Percentiles rank a stretch among this genome's conserved stretches.
These are phyloP conservation scores for Priceomyces haplophilus DNA, from an alignment of 805 yeast species.

Conservation along the genomic window DNA sequence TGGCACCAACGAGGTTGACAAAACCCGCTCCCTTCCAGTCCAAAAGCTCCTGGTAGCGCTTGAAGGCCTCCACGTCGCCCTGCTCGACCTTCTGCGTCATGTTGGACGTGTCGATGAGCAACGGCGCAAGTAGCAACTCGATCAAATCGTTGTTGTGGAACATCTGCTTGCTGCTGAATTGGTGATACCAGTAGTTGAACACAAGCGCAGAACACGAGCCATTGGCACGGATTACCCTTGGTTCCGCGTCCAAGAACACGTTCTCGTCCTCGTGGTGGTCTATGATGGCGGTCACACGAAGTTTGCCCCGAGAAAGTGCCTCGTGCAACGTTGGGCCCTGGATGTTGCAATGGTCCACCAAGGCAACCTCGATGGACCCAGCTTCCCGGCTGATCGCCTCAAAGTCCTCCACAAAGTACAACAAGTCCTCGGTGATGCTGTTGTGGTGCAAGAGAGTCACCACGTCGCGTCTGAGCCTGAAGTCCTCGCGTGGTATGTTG, in stretches of 20 bases:
- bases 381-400: constrained; percentile 12
- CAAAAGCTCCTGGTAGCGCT: constrained; percentile 30
- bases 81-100: constrained; percentile 60
- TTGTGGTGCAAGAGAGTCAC: constrained; percentile 47
- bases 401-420: constrained; percentile 71
- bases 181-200: constrained; percentile 53
- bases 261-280: constrained; percentile 87
- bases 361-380: constrained; percentile 40
- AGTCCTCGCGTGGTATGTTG: constrained; percentile 66
- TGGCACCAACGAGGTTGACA: not conserved
- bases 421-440: constrained; percentile 43
- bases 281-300: constrained; percentile 50
- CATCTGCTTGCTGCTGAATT: constrained; percentile 13
- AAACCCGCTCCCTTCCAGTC: not conserved
- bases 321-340: constrained; percentile 46
- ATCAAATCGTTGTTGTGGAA: constrained; percentile 33
- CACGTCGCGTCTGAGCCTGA: constrained; percentile 70
- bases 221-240: constrained; percentile 56
- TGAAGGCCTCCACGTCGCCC: constrained; percentile 50
- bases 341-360: constrained; percentile 82
- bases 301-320: constrained; percentile 19
- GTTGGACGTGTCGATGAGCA: constrained; percentile 72
- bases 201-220: constrained; percentile 86
- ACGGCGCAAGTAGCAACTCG: constrained; percentile 59
- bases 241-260: constrained; percentile 46